Evolutionary conservation across 371 early-diverging fungal species (phyloP), one percentile per base, ranked within the genome.

Genomic region (Synchytrium microbalum): DNA sequence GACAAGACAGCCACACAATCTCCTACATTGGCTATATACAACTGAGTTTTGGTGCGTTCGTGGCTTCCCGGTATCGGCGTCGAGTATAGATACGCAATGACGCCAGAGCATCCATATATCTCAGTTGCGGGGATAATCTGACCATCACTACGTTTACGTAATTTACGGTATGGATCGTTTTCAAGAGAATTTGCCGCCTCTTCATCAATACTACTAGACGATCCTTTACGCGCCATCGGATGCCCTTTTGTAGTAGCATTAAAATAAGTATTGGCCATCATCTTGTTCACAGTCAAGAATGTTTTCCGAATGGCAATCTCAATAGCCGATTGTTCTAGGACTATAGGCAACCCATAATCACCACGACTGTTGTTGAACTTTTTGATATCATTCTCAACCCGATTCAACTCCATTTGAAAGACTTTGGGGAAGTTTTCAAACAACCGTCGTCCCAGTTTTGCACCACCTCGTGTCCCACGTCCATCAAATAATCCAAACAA

Each of bases 11-110:
- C 93, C 30, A 90, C 74, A 0, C 89, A 84, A 73, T 95, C 93
- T 23, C 96, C 94, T n/a, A 87, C 88, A 69, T 93, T 93, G 19
- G 93, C 92, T 16, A 92, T 87, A 64, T 91, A 91, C 46, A 94
- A 74, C 24, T 80, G 86, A 53, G 84, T 86, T 27, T 86, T 57
- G 1, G 61, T 59, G 14, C 61, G 54, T 31, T 58, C 57, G 29
- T 54, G 61, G 19, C 62, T 46, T 10, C 69, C 90, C n/a, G n/a
- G n/a, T n/a, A n/a, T n/a, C n/a, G n/a, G n/a, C n/a, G n/a, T n/a
- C n/a, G n/a, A n/a, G n/a, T 80, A 77, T 62, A 95, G 81, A 67
- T 90, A 92, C 3, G 87, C 89, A 14, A 95, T 78, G 23, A 88
- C 64, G 14, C 79, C 81, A 0, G 81, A 62, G 28, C 65, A 65